Evolutionary conservation across 225 moss, liverwort and hornwort genomes (phyloP), one percentile per base, ranked within the genome.

Genomic region (Rhytidiadelphus loreus): DNA sequence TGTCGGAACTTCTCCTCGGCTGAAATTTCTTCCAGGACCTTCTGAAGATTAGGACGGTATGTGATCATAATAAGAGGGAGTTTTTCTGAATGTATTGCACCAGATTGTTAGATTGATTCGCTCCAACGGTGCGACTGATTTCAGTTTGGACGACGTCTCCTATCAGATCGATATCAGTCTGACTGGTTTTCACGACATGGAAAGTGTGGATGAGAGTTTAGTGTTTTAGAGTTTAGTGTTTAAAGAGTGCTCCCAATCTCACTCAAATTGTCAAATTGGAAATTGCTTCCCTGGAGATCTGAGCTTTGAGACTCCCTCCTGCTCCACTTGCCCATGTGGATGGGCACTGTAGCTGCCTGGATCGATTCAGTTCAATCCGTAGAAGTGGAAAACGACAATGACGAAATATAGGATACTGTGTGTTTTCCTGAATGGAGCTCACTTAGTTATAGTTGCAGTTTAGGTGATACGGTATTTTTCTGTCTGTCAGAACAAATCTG

Each of bases 11-110:
- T 39, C 69, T 43, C 88, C 69, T 52, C 88, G 93, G 16, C 88
- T 88, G 32, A 92, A 85, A n/a, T 92, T 90, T 86, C 90, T 93
- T 78, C 92, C 91, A 37, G 88, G 89, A 79, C 90, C 87, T 73
- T 93, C 92, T 84, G 88, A 93, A 35, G 92, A 93, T 48, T 89
- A 85, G 80, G 53, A 44, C 16, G 33, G 19, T 61, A 15, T 39
- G 16, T n/a, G 56, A 75, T 62, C 65, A 70, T 43, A 41, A 53
- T 75, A 29, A 23, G 16, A 57, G 84, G 56, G 16, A 43, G 16
- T n/a, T 70, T 19, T 39, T 9, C 12, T 3, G 26, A 2, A 9
- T n/a, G n/a, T n/a, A n/a, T 61, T 62, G 33, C 46, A 62, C 33
- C 81, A 62, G 32, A 24, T 35, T 63, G 43, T 23, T 32, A 56